phyloP scores from a whole-genome alignment of 1,284 basidiomycete genomes.

The Fomitiporia mediterranea region DNA sequence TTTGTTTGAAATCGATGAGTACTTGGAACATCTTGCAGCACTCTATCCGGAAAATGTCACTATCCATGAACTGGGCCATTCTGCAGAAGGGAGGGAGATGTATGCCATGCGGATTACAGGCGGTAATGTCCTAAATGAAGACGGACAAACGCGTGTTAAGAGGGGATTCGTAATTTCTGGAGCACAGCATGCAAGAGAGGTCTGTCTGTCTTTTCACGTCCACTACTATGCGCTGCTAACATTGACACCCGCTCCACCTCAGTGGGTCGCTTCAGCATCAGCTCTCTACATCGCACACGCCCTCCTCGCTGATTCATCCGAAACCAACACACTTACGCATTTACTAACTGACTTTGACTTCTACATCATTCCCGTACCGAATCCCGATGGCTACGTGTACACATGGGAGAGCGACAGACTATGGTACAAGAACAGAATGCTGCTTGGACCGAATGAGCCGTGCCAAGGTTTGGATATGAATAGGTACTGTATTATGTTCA shows the following conservation, averaged over 20 bases:
- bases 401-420: constrained; percentile 65
- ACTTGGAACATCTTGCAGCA: constrained; percentile 42
- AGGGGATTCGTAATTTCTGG: constrained; percentile 65
- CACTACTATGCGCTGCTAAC: constrained; percentile 12
- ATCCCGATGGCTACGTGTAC: constrained; percentile 81
- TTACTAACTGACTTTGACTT: constrained; percentile 64
- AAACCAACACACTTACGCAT: constrained; percentile 41
- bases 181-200: constrained; percentile 79
- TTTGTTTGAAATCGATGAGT: constrained; percentile 46
- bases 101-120: constrained; percentile 43
- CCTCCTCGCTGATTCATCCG: constrained; percentile 48
- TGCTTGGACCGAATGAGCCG: constrained; percentile 40
- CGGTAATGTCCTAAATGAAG: constrained; percentile 10
- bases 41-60: constrained; percentile 39
- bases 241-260: constrained; percentile 3
- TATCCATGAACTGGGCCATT: constrained; percentile 46
- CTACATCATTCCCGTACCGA: constrained; percentile 74
- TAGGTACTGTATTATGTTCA: constrained; percentile 28
- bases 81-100: constrained; percentile 52
- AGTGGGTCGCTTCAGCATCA: constrained; percentile 81
- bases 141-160: constrained; percentile 17
- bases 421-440: constrained; percentile 83
- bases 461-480: constrained; percentile 82
- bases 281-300: constrained; percentile 72
- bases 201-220: constrained; percentile 28